Percentiles rank a stretch among this genome's conserved stretches.
phyloP scores from a whole-genome alignment of 2,329 filamentous ascomycete genomes.

The Botrytis byssoidea region DNA sequence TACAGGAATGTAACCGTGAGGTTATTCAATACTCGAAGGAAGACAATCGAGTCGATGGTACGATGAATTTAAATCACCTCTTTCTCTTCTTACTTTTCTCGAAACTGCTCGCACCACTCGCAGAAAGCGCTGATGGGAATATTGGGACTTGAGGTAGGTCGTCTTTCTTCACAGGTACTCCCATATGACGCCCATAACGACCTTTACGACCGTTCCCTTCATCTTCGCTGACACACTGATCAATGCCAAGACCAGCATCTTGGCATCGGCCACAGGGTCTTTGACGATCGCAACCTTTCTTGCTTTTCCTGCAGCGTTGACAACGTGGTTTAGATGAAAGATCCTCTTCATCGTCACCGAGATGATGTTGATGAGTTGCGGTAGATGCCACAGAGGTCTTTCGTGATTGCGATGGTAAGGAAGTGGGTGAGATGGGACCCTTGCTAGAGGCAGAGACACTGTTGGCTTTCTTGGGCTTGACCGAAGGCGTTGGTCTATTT shows the following conservation, averaged over 20 bases:
- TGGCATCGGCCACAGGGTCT: conserved; percentile 93
- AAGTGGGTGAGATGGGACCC: conserved; percentile 61
- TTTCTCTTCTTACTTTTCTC: conserved; percentile 72
- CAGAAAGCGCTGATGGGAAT: conserved; percentile 36
- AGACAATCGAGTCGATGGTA: neutral
- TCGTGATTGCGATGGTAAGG: conserved; percentile 67
- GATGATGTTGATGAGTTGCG: conserved; percentile 60
- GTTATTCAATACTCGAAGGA: conserved; percentile 2
- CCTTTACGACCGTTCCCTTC: conserved; percentile 97
- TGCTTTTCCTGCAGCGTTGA: conserved; percentile 98
- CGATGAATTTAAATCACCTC: conserved; percentile 44
- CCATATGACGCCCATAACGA: conserved; percentile 75
- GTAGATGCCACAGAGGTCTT: conserved; percentile 72
- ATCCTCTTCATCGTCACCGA: conserved; percentile 76
- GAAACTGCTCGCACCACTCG: conserved; percentile 39
- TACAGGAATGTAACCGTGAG: neutral
- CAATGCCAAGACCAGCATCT: conserved; percentile 88
- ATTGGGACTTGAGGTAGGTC: conserved; percentile 44
- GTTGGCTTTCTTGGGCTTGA: conserved; percentile 53
- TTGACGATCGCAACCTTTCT: conserved; percentile 97
- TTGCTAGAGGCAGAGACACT: conserved; percentile 34
- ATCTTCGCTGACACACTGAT: conserved; percentile 95
- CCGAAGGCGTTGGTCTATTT: conserved; percentile 37
- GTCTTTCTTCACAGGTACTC: conserved; percentile 60
- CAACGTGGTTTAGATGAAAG: conserved; percentile 94